A percentile compares a stretch with the other conserved stretches of the same genome.
phyloP scores from a whole-genome alignment of 2,329 filamentous ascomycete species.

The Arthrobotrys conoides region DNA sequence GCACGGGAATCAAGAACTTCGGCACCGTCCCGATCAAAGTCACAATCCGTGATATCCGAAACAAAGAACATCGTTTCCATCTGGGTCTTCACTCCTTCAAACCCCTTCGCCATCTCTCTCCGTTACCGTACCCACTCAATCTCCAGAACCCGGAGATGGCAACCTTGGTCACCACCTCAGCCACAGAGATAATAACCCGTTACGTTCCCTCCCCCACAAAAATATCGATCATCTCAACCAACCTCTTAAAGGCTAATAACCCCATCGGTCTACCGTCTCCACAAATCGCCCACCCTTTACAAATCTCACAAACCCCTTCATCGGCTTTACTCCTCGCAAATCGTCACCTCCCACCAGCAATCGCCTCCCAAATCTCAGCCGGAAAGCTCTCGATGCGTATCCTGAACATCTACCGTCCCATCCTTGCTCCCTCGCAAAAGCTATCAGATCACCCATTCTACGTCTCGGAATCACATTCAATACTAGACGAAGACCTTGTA shows the following conservation, averaged over 20 bases:
- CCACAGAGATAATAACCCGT: slow-evolving; percentile 15
- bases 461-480: slow-evolving; percentile 34
- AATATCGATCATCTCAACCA: slow-evolving; percentile 39
- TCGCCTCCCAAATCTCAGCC: slow-evolving; percentile 11
- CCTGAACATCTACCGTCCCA: slow-evolving; percentile 38
- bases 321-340: slow-evolving; percentile 40
- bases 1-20: slow-evolving; percentile 54
- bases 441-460: slow-evolving; percentile 38
- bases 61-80: slow-evolving; percentile 57
- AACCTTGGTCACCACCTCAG: background rate
- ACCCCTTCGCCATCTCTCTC: slow-evolving; percentile 23
- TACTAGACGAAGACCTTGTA: slow-evolving; percentile 27
- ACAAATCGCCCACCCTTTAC: slow-evolving; percentile 13
- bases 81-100: slow-evolving; percentile 54
- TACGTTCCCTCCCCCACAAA: slow-evolving; percentile 37
- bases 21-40: slow-evolving; percentile 28
- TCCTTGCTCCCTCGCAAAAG: slow-evolving; percentile 7
- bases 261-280: slow-evolving; percentile 21
- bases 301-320: slow-evolving; percentile 38
- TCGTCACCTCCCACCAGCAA: slow-evolving; percentile 4
- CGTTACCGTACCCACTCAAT: slow-evolving; percentile 39
- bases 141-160: slow-evolving; percentile 1
- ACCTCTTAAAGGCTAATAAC: slow-evolving; percentile 31
- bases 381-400: slow-evolving; percentile 42
- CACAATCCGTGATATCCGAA: slow-evolving; percentile 44